A percentile compares a stretch with the other conserved stretches of the same genome.
Evolutionary conservation across 805 yeast genomes (phyloP).

Genomic region (Saccharomycopsis olivae): DNA sequence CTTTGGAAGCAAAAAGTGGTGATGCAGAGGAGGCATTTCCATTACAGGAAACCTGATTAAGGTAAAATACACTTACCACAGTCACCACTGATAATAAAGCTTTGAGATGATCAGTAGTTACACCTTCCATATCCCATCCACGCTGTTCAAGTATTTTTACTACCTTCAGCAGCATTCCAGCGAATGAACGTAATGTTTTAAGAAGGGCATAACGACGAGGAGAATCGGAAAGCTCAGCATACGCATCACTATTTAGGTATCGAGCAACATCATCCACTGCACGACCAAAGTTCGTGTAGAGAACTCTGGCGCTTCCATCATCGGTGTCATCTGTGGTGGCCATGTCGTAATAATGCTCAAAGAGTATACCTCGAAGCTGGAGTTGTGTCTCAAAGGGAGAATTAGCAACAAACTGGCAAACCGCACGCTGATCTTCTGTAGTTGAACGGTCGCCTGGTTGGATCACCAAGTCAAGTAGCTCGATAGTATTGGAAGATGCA

Average conservation of each 20-base stretch:
- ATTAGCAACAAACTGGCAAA: slow-evolving; percentile 46
- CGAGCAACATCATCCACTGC: too few species aligned
- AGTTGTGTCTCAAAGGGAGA: slow-evolving; percentile 60
- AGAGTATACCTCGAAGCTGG: slow-evolving; percentile 65
- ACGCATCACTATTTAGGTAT: too few species aligned
- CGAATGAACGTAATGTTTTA: too few species aligned
- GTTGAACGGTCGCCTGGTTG: background rate
- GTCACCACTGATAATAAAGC: slow-evolving; percentile 1
- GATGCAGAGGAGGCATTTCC: background rate
- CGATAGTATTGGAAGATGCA: slow-evolving; percentile 9
- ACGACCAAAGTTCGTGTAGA: too few species aligned
- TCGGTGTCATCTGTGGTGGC: too few species aligned
- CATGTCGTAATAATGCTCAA: slow-evolving; percentile 30
- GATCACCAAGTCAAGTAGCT: background rate
- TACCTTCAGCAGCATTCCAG: slow-evolving; percentile 2
- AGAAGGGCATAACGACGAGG: too few species aligned
- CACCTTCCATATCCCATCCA: too few species aligned
- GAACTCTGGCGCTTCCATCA: too few species aligned
- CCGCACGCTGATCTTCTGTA: slow-evolving; percentile 36
- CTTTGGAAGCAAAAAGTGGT: slow-evolving; percentile 1
- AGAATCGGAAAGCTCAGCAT: too few species aligned
- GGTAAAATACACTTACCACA: slow-evolving; percentile 4
- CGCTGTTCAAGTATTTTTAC: background rate
- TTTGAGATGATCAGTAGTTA: background rate
- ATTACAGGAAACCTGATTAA: slow-evolving; percentile 2